These are phyloP conservation scores for Cicer cuneatum DNA, from an alignment of 306 rosid genomes.

Conservation along the genomic window DNA sequence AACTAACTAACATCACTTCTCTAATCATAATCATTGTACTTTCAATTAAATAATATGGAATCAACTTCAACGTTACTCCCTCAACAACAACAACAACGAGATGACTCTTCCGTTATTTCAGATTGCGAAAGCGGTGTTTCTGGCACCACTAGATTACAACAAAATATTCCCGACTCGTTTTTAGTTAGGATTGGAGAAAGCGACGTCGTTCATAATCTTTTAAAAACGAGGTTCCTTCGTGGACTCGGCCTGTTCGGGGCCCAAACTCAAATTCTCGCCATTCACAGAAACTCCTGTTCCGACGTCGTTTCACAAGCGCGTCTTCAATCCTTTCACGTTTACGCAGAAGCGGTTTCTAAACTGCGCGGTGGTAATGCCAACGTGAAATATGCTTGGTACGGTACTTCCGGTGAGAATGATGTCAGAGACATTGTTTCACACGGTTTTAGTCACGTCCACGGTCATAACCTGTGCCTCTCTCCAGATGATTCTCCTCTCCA, in stretches of 20 bases:
- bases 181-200: constrained; percentile 49
- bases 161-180: background rate
- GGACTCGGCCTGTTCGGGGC: constrained; percentile 56
- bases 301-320: constrained; percentile 59
- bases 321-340: constrained; percentile 62
- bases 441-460: constrained; percentile 58
- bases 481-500: constrained; percentile 72
- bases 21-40: background rate
- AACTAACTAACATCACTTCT: background rate
- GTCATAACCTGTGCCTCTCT: constrained; percentile 46
- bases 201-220: constrained; percentile 56
- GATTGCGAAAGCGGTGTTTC: constrained; percentile 70
- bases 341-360: constrained; percentile 56
- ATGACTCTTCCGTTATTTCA: constrained; percentile 53
- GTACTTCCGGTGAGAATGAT: constrained; percentile 53
- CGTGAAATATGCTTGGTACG: constrained; percentile 80
- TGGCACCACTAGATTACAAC: background rate
- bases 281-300: constrained; percentile 53
- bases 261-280: constrained; percentile 46
- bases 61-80: constrained; percentile 2
- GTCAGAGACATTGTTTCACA: constrained; percentile 55
- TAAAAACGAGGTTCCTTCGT: constrained; percentile 54
- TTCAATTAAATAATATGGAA: constrained; percentile 9
- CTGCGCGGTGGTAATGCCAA: constrained; percentile 66
- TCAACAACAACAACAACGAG: constrained; percentile 32